Conservation (phyloP, 2,329 filamentous ascomycete genomes). For the Lasiodiplodia citricola region DNA sequence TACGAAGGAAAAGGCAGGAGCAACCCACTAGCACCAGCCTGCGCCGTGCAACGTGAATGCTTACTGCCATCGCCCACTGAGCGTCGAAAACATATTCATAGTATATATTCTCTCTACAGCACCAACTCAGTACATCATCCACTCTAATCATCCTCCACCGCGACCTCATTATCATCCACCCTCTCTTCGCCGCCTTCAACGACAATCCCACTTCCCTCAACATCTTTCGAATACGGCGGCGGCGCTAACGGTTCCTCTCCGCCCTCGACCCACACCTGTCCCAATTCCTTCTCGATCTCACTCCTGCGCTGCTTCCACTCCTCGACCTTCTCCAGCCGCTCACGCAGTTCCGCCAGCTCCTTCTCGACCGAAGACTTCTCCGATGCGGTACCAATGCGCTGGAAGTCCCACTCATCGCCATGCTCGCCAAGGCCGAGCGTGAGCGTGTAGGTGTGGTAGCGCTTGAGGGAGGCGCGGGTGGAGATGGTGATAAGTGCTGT, state of each 20-base stretch:
- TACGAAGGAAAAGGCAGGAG: no score
- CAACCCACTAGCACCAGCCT: no score
- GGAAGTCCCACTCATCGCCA: constrained; percentile 89
- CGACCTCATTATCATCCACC: constrained; percentile 11
- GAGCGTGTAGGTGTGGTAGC: constrained; percentile 92
- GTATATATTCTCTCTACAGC: neutral
- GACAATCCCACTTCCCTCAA: neutral
- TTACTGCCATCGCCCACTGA: no score
- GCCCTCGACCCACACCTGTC: constrained; percentile 63
- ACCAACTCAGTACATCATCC: neutral
- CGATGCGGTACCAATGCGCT: constrained; percentile 88
- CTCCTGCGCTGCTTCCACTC: constrained; percentile 78
- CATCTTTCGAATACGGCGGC: constrained; percentile 41
- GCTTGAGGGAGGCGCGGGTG: constrained; percentile 90
- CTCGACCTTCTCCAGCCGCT: constrained; percentile 79
- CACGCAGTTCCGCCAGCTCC: constrained; percentile 83
- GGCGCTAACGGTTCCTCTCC: constrained; percentile 44
- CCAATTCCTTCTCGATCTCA: constrained; percentile 84
- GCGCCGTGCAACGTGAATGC: no score
- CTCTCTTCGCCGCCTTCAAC: constrained; percentile 10
- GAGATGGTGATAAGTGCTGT: constrained; percentile 91
- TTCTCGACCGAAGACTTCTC: constrained; percentile 94
- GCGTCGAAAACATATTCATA: neutral
- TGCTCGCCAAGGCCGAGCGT: constrained; percentile 79
- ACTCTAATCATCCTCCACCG: constrained; percentile 2